Evolutionary conservation across 257 asterid species (phyloP).

Genomic region (Nicotiana attenuata): DNA sequence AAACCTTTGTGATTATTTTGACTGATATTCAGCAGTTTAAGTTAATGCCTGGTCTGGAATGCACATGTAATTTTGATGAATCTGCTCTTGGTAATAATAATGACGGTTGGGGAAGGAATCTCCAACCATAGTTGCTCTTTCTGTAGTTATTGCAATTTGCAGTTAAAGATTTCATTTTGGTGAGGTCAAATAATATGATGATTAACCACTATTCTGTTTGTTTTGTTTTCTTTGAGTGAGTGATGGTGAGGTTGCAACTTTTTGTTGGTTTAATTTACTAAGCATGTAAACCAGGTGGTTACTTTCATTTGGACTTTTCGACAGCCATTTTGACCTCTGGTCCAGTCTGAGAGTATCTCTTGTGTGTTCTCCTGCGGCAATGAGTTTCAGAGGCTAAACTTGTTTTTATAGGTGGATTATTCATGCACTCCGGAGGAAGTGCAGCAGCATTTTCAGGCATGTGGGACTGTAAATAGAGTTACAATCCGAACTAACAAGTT

Average conservation of each 20-base stretch:
- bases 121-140: neutral
- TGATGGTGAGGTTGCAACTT: neutral
- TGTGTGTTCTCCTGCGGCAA: neutral
- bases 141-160: neutral
- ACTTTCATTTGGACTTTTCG: neutral
- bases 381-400: conserved; percentile 7
- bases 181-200: neutral
- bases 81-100: neutral
- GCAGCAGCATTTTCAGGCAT: conserved; percentile 90
- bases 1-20: no score
- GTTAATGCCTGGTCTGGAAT: neutral
- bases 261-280: neutral
- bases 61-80: neutral
- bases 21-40: neutral
- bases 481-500: conserved; percentile 89
- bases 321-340: neutral
- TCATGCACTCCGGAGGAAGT: conserved; percentile 97
- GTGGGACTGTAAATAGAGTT: conserved; percentile 95
- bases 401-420: conserved; percentile 68
- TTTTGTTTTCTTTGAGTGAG: neutral
- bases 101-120: neutral
- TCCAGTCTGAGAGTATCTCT: neutral
- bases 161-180: neutral
- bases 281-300: neutral
- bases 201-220: neutral